A percentile compares a stretch with the other conserved stretches of the same genome.
These are phyloP conservation scores for Moniliella sp. DNA, from an alignment of 1,284 basidiomycete genomes.

Conservation along the genomic window DNA sequence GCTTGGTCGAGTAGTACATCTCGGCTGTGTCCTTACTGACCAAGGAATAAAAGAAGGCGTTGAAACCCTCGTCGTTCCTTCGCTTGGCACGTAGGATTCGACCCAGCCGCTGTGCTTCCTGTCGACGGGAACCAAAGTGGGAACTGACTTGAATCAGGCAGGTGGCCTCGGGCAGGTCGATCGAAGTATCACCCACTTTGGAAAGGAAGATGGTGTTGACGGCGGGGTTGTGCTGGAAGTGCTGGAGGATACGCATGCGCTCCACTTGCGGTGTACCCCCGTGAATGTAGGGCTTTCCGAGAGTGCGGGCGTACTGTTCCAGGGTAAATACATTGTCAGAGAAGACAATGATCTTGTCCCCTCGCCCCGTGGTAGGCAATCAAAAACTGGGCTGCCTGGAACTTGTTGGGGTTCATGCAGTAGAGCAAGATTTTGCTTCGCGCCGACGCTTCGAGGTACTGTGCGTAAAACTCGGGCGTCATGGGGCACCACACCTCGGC, in stretches of 20 bases:
- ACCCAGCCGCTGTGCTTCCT: constrained; percentile 90
- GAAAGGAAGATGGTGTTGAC: constrained; percentile 98
- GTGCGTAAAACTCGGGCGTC: constrained; percentile 98
- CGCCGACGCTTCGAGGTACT: constrained; percentile 77
- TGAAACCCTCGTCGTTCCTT: constrained; percentile 95
- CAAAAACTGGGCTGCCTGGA: constrained; percentile 93
- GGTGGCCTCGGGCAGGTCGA: constrained; percentile 93
- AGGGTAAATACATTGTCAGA: constrained; percentile 94
- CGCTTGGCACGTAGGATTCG: constrained; percentile 81
- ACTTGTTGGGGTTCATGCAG: constrained; percentile 99
- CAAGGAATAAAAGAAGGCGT: constrained; percentile 96
- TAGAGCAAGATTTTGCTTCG: constrained; percentile 87
- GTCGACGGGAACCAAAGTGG: constrained; percentile 89
- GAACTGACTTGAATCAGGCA: constrained; percentile 99
- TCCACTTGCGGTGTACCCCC: constrained; percentile 87
- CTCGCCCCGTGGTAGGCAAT: constrained; percentile 93
- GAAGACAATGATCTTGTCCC: constrained; percentile 98
- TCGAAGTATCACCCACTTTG: constrained; percentile 96
- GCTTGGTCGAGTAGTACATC: constrained; percentile 97
- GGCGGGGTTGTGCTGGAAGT: constrained; percentile 77
- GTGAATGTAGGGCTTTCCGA: constrained; percentile 85
- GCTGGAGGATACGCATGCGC: constrained; percentile 75
- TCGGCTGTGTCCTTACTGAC: constrained; percentile 97
- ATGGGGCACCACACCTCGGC: constrained; percentile 99
- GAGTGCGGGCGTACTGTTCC: constrained; percentile 83